These are phyloP conservation scores for Kluyveromyces sp. DNA, from an alignment of 1,139 yeast species.

Conservation along the genomic window DNA sequence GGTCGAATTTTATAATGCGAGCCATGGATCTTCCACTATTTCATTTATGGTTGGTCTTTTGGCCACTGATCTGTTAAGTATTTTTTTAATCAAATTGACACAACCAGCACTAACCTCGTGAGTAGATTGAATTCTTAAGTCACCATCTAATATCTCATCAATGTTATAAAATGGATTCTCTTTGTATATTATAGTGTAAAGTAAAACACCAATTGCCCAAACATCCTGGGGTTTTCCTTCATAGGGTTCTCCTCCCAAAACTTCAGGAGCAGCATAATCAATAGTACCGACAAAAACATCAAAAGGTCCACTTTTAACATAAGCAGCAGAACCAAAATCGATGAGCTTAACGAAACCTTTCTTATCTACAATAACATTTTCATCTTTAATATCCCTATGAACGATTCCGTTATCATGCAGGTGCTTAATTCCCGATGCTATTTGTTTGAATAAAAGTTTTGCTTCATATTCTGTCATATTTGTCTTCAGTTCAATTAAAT, in stretches of 20 bases:
- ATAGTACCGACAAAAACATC: constrained; percentile 96
- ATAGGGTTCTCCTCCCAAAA: constrained; percentile 77
- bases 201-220: constrained; percentile 89
- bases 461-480: constrained; percentile 74
- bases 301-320: constrained; percentile 83
- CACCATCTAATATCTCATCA: constrained; percentile 91
- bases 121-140: constrained; percentile 57
- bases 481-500: constrained; percentile 75
- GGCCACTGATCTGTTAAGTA: constrained; percentile 56
- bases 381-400: constrained; percentile 93
- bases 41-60: constrained; percentile 68
- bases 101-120: constrained; percentile 45
- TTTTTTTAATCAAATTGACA: constrained; percentile 50
- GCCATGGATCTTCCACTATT: constrained; percentile 64
- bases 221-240: constrained; percentile 92
- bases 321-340: constrained; percentile 94
- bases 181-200: constrained; percentile 84
- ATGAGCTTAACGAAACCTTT: constrained; percentile 72
- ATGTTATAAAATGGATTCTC: constrained; percentile 94
- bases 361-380: constrained; percentile 80
- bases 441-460: constrained; percentile 68
- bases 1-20: constrained; percentile 24
- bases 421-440: constrained; percentile 70
- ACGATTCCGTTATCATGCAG: constrained; percentile 81
- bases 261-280: constrained; percentile 97